phyloP scores from a whole-genome alignment of 2,329 filamentous ascomycete species.

The Ophiocordyceps camponoti-saundersi region DNA sequence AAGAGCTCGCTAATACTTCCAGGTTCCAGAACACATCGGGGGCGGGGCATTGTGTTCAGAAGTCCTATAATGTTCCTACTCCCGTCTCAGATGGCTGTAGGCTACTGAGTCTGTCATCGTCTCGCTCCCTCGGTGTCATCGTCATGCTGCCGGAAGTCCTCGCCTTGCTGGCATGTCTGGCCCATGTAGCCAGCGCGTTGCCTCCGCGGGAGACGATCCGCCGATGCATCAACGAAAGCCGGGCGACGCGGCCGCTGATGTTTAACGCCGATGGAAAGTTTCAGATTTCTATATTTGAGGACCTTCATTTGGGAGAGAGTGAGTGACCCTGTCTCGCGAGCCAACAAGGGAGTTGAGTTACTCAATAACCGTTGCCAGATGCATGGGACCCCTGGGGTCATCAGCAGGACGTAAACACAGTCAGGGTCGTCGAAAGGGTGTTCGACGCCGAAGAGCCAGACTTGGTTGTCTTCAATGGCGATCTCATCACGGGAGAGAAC shows the following conservation, averaged over 20 bases:
- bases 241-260: conserved; percentile 3
- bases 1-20: not conserved
- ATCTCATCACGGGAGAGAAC: conserved; percentile 54
- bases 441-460: conserved; percentile 38
- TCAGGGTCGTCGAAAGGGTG: conserved; percentile 37
- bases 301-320: conserved; percentile 58
- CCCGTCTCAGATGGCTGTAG: not conserved
- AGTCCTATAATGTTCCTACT: not conserved
- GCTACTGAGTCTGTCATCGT: not conserved
- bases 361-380: conserved; percentile 11
- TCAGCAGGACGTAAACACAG: conserved; percentile 37
- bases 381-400: conserved; percentile 26
- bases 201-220: not conserved
- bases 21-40: not conserved
- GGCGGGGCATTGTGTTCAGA: not conserved
- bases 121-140: not conserved
- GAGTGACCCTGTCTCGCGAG: conserved; percentile 6
- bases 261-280: conserved; percentile 29
- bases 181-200: not conserved
- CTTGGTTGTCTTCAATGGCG: conserved; percentile 54
- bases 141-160: not conserved
- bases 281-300: conserved; percentile 44
- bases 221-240: not conserved
- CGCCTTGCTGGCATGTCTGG: not conserved
- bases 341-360: too few species aligned